Conservation (phyloP, 2,329 filamentous ascomycete genomes). For the Trichoderma sp. region DNA sequence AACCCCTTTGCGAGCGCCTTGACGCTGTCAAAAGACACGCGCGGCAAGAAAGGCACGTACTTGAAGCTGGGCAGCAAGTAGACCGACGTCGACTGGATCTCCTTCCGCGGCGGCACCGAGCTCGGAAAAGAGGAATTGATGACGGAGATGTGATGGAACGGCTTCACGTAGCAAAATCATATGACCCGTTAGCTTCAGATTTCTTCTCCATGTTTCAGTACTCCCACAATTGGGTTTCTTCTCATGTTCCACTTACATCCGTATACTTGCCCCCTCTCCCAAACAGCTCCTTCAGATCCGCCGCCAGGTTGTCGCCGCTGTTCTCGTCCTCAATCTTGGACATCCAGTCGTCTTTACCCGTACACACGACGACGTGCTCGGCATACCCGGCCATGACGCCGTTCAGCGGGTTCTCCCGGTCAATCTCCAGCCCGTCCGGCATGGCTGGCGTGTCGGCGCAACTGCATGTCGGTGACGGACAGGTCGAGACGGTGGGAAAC, state of each 20-base stretch:
- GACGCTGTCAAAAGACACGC: constrained; percentile 57
- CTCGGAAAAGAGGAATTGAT: constrained; percentile 75
- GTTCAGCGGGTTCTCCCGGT: constrained; percentile 67
- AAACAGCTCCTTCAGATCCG: constrained; percentile 70
- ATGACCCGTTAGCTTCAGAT: background rate
- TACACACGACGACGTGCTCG: constrained; percentile 82
- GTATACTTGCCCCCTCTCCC: constrained; percentile 66
- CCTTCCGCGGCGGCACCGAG: constrained; percentile 45
- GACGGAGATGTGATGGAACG: constrained; percentile 78
- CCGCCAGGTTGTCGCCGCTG: constrained; percentile 64
- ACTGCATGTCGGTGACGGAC: constrained; percentile 74
- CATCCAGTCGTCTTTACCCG: constrained; percentile 77
- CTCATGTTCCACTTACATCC: constrained; percentile 54
- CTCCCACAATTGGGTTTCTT: background rate
- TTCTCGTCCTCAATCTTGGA: constrained; percentile 84
- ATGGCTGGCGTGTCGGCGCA: constrained; percentile 68
- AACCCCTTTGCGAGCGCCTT: constrained; percentile 64
- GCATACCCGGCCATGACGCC: constrained; percentile 77
- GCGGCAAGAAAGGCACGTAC: constrained; percentile 72
- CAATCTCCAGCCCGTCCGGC: constrained; percentile 71
- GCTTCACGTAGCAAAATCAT: constrained; percentile 49
- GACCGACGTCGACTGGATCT: constrained; percentile 60
- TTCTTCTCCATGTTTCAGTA: background rate
- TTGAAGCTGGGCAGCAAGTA: constrained; percentile 83
- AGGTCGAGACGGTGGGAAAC: constrained; percentile 54